Percentiles rank a stretch among this genome's conserved stretches.
Evolutionary conservation across 805 yeast species (phyloP).

Genomic region (Kregervanrija pseudodelftensis): DNA sequence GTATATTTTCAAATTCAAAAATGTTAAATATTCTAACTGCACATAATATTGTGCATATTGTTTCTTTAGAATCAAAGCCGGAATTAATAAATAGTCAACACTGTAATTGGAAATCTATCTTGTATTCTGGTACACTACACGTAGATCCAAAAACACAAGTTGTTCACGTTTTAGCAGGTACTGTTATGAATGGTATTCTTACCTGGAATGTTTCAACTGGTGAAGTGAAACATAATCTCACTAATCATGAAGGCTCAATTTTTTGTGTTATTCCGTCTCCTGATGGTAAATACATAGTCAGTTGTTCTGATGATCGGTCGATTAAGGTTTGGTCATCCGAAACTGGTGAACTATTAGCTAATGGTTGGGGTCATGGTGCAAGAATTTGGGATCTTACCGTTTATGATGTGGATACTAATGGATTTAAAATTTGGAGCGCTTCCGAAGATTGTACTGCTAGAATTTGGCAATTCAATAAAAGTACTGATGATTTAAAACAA

Average conservation of each 20-base stretch:
- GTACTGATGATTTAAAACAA: constrained; percentile 31
- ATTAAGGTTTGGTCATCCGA: constrained; percentile 64
- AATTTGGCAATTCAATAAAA: constrained; percentile 51
- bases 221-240: constrained; percentile 44
- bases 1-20: constrained; percentile 38
- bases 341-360: constrained; percentile 53
- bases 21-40: constrained; percentile 60
- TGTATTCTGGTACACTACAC: constrained; percentile 78
- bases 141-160: constrained; percentile 29
- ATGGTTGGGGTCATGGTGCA: constrained; percentile 96
- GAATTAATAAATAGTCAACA: constrained; percentile 28
- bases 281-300: constrained; percentile 48
- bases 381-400: constrained; percentile 83
- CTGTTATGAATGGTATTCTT: constrained; percentile 83
- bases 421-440: constrained; percentile 46
- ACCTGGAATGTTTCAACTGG: constrained; percentile 57
- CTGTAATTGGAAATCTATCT: constrained; percentile 68
- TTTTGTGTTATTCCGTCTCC: constrained; percentile 66
- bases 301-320: constrained; percentile 94
- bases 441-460: constrained; percentile 87
- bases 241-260: constrained; percentile 86
- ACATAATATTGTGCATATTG: constrained; percentile 58
- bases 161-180: constrained; percentile 75
- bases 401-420: constrained; percentile 23
- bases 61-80: constrained; percentile 14